Evolutionary conservation across 2,329 filamentous ascomycete genomes (phyloP), one percentile per base, ranked within the genome.

Genomic region (Fusarium sp.): DNA sequence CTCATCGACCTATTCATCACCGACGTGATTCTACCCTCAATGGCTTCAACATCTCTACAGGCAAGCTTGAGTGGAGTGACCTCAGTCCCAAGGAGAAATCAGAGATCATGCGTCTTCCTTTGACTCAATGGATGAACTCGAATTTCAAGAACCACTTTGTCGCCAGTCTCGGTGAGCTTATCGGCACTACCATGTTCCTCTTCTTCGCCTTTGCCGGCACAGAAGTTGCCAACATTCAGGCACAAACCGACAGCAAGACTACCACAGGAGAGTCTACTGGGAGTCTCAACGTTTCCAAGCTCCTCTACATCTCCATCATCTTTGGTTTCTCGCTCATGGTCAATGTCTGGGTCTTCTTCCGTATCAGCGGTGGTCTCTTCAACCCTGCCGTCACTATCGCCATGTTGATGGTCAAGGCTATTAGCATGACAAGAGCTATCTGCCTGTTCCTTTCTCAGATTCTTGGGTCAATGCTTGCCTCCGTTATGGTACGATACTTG

Each of bases 381-480:
- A 83, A 83, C 69, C 81, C 81, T 8, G 81, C 81, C 15, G 81
- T 83, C 26, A 90, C 88, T 0, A 80, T 90, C 3, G 88, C 85
- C 6, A 85, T 90, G 63, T 81, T 85, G 28, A 81, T 90, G 24
- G 84, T 87, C 38, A 85, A 85, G 26, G 87, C 84, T 6, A 82
- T 90, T 38, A 81, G 81, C 12, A 78, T 83, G 20, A 54, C 85
- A 4, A 86, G 88, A 10, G 86, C 84, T 9, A 59, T 83, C 0
- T 81, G 86, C 8, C 79, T 89, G n/a, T 84, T 89, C 65, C 74
- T 83, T 8, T 84, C 88, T 3, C 89, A 90, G 76, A 79, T 90
- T 14, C 71, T 86, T 3, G 88, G 81, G 2, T 85, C 84, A 4
- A 87, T 82, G 69, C 61, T 81, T 30, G 83, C 85, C 6, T 83